Conservation (phyloP, 441 rosid genomes). For the Dalechampia spathulata region DNA sequence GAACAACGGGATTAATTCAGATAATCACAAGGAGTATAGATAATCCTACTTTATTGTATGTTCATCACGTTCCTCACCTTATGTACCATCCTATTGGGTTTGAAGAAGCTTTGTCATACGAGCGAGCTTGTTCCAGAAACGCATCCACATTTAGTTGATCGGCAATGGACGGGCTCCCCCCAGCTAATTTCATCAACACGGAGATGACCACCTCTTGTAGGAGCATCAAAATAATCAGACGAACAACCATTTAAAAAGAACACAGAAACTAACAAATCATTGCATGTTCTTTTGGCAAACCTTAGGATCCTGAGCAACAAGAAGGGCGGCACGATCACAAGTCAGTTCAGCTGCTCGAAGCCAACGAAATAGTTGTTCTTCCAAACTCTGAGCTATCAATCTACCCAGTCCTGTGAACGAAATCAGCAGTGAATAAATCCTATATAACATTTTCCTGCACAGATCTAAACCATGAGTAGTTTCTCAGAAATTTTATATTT, state of each 20-base stretch:
- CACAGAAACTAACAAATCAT: neutral
- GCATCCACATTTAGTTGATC: slow-evolving; percentile 94
- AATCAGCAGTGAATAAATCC: neutral
- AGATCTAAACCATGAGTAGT: neutral
- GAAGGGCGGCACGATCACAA: slow-evolving; percentile 98
- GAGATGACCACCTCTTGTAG: slow-evolving; percentile 96
- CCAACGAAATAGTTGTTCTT: slow-evolving; percentile 91
- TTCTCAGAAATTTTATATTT: no score
- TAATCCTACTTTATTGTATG: neutral
- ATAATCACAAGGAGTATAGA: slow-evolving; percentile 13
- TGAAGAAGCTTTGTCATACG: slow-evolving; percentile 91
- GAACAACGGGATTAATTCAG: slow-evolving; percentile 22
- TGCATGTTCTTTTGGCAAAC: no score
- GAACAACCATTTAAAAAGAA: slow-evolving; percentile 10
- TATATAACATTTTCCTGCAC: neutral
- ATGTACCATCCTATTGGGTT: slow-evolving; percentile 86
- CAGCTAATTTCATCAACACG: slow-evolving; percentile 89
- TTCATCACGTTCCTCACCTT: slow-evolving; percentile 42
- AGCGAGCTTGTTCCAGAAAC: slow-evolving; percentile 93
- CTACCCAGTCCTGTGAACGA: slow-evolving; percentile 65
- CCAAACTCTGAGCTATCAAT: slow-evolving; percentile 72
- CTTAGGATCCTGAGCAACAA: slow-evolving; percentile 95
- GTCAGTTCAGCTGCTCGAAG: slow-evolving; percentile 91
- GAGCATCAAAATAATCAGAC: slow-evolving; percentile 27
- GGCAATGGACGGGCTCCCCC: slow-evolving; percentile 88